Evolutionary conservation across 805 yeast species (phyloP).

Genomic region (Lachancea meyersii): DNA sequence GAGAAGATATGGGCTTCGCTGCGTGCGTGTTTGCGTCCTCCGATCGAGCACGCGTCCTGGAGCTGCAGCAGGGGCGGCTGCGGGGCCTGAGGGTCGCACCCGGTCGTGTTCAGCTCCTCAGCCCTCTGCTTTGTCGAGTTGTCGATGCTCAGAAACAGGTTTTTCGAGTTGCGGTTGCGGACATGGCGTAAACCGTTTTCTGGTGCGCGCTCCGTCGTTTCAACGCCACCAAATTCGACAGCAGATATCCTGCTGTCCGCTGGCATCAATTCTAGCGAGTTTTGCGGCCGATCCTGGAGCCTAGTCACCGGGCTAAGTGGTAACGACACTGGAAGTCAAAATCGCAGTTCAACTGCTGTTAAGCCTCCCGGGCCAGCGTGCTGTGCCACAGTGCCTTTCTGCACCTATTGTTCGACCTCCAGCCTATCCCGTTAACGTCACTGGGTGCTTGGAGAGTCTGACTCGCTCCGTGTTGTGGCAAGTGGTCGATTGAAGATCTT

Average conservation of each 20-base stretch:
- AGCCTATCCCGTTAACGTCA: neutral
- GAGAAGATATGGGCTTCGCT: conserved; percentile 26
- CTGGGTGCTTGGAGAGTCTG: neutral
- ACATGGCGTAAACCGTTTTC: conserved; percentile 16
- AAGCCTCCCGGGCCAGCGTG: conserved; percentile 2
- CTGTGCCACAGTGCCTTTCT: conserved; percentile 1
- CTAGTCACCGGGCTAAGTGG: too few relatives aligned
- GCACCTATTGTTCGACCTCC: neutral
- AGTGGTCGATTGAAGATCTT: too few relatives aligned
- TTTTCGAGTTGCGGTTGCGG: conserved; percentile 29
- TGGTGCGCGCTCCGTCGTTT: conserved; percentile 1
- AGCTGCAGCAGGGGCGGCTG: neutral
- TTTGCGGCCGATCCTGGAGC: too few relatives aligned
- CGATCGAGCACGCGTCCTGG: neutral
- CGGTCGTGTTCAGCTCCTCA: conserved; percentile 1
- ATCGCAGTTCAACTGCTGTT: neutral
- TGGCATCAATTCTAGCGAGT: neutral
- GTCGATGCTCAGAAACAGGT: conserved; percentile 20
- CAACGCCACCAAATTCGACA: neutral
- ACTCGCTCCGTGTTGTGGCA: neutral
- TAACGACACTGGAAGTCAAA: too few relatives aligned
- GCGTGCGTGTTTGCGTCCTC: conserved; percentile 2
- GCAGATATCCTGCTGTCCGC: neutral
- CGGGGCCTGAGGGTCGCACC: neutral
- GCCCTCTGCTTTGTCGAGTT: conserved; percentile 7